Evolutionary conservation across 495 filamentous ascomycete species (phyloP).

Genomic region (Talaromyces nanjingensis): DNA sequence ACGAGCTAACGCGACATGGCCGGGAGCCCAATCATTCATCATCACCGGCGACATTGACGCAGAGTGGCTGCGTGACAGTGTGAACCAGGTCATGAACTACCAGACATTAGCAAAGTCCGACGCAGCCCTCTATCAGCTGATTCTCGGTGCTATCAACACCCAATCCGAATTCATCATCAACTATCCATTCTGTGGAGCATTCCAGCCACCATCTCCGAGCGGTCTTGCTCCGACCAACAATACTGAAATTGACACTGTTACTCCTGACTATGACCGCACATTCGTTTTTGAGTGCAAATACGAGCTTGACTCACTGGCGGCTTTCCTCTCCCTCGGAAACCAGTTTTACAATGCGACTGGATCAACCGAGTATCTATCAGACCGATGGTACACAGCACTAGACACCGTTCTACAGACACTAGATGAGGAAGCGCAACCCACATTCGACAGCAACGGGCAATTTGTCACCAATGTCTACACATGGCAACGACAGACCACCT

Average conservation of each 20-base stretch:
- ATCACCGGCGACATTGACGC: constrained; percentile 99
- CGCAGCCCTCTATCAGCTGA: constrained; percentile 63
- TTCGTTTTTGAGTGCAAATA: constrained; percentile 98
- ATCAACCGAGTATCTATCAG: constrained; percentile 68
- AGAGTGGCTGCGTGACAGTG: constrained; percentile 96
- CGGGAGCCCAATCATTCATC: constrained; percentile 84
- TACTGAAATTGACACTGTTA: constrained; percentile 74
- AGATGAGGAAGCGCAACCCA: constrained; percentile 69
- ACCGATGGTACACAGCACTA: constrained; percentile 75
- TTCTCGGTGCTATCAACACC: constrained; percentile 93
- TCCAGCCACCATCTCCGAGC: constrained; percentile 86
- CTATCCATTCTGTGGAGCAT: constrained; percentile 96
- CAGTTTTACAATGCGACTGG: constrained; percentile 77
- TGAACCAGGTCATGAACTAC: constrained; percentile 89
- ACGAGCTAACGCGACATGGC: constrained; percentile 55
- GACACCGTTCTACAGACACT: constrained; percentile 66
- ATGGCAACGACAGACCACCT: constrained; percentile 71
- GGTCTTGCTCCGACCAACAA: constrained; percentile 60
- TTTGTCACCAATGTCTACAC: constrained; percentile 73
- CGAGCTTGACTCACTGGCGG: constrained; percentile 90
- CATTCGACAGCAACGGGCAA: constrained; percentile 60
- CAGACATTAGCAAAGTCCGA: constrained; percentile 78
- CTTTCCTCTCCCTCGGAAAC: constrained; percentile 81
- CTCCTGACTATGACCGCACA: constrained; percentile 75
- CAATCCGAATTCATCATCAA: constrained; percentile 92